phyloP scores from a whole-genome alignment of 495 filamentous ascomycete genomes.

The Podospora bellae-mahoneyi region DNA sequence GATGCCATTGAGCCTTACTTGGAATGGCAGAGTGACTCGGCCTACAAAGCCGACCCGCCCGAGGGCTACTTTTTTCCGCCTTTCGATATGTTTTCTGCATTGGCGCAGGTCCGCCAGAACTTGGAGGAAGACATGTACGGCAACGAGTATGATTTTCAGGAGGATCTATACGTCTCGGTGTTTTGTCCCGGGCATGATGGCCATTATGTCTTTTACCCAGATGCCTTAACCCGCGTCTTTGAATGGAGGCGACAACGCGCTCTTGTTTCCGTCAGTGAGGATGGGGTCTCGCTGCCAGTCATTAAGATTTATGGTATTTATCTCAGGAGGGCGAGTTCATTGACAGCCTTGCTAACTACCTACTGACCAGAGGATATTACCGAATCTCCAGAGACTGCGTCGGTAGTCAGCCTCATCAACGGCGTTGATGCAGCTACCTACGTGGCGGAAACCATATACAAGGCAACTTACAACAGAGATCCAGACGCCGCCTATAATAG shows the following conservation, averaged over 20 bases:
- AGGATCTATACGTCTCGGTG: conserved; percentile 38
- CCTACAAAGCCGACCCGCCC: conserved; percentile 45
- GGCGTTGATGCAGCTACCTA: conserved; percentile 30
- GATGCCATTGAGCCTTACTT: conserved; percentile 32
- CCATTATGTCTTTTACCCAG: conserved; percentile 37
- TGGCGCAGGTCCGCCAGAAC: conserved; percentile 35
- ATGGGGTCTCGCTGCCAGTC: conserved; percentile 30
- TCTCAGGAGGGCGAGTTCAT: neutral
- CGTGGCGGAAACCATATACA: conserved; percentile 21
- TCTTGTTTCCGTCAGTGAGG: conserved; percentile 32
- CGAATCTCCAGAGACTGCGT: conserved; percentile 16
- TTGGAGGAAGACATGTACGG: conserved; percentile 33
- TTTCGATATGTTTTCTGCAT: conserved; percentile 37
- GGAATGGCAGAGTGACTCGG: conserved; percentile 41
- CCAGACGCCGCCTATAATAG: conserved; percentile 34
- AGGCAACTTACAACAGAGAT: conserved; percentile 27
- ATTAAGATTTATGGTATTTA: conserved; percentile 23
- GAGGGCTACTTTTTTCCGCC: conserved; percentile 30
- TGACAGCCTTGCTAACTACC: neutral
- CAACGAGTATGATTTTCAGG: conserved; percentile 52
- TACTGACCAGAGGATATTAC: conserved; percentile 10
- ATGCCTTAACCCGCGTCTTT: conserved; percentile 29
- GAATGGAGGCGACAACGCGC: conserved; percentile 21
- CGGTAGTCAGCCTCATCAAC: conserved; percentile 31
- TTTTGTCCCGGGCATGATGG: conserved; percentile 48